Conservation (phyloP, 176 grass and related monocot species). For the Elaeis guineensis region DNA sequence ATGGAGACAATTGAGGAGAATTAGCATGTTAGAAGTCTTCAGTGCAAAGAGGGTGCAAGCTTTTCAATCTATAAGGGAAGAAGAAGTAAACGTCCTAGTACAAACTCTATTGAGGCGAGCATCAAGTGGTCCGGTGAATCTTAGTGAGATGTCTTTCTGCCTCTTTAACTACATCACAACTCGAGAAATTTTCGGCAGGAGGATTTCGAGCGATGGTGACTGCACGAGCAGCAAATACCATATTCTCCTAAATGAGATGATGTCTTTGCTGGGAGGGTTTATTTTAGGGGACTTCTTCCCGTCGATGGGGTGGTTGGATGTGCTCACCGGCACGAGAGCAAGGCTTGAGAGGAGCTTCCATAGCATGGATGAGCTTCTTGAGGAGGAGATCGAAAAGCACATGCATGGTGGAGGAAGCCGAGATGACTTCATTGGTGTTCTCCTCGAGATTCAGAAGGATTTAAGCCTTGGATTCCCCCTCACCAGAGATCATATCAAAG, state of each 20-base stretch:
- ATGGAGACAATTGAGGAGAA: neutral
- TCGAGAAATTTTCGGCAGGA: conserved; percentile 4
- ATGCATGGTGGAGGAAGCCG: neutral
- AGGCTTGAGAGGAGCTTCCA: conserved; percentile 8
- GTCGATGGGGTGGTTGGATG: neutral
- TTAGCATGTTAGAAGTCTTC: neutral
- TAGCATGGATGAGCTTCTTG: conserved; percentile 2
- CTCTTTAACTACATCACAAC: neutral
- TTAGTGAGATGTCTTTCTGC: neutral
- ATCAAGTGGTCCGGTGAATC: neutral
- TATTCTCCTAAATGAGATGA: neutral
- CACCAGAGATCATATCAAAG: conserved; percentile 14
- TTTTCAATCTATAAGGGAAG: conserved; percentile 2
- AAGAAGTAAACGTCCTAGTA: conserved; percentile 1
- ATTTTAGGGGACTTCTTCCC: conserved; percentile 2
- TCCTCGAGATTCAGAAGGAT: conserved; percentile 17
- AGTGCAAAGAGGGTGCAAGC: neutral
- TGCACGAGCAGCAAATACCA: neutral
- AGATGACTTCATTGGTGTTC: conserved; percentile 21
- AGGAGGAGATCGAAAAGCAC: conserved; percentile 8
- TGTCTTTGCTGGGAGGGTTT: neutral
- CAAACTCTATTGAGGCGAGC: neutral
- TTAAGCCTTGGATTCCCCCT: conserved; percentile 1
- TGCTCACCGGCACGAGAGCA: neutral
- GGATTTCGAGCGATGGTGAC: neutral